Conservation (phyloP, 31 red algal species). For the Asparagopsis taxiformis region DNA sequence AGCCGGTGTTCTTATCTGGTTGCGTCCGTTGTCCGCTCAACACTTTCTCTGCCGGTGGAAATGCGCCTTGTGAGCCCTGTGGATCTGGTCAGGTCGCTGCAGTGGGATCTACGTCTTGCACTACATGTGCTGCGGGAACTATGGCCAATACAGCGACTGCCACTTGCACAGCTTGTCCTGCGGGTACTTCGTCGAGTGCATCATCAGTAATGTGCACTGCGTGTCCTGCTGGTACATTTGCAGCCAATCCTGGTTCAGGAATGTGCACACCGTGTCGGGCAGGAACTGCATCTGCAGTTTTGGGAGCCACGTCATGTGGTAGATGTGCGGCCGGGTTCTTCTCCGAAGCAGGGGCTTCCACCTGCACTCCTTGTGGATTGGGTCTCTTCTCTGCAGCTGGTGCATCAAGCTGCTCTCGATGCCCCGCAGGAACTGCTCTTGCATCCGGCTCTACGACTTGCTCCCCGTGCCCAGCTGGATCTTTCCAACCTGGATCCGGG, state of each 20-base stretch:
- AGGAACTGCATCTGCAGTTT: background rate
- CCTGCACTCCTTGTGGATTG: background rate
- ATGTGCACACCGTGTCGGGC: background rate
- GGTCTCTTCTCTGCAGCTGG: background rate
- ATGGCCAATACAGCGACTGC: background rate
- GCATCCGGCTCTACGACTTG: background rate
- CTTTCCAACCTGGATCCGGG: background rate
- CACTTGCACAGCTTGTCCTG: background rate
- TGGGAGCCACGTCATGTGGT: background rate
- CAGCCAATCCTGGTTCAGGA: background rate
- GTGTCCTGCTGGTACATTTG: background rate
- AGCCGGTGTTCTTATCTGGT: background rate
- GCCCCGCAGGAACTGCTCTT: background rate
- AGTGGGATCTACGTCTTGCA: background rate
- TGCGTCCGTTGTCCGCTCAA: background rate
- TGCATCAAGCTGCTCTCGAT: background rate
- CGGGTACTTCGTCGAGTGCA: background rate
- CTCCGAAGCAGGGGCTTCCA: background rate
- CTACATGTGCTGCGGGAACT: background rate
- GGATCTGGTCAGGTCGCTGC: background rate
- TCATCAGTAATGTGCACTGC: background rate
- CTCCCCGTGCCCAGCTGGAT: background rate
- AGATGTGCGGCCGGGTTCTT: background rate
- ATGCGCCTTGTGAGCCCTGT: background rate
- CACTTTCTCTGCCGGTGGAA: background rate